Evolutionary conservation across 1,284 basidiomycete species (phyloP), one percentile per base, ranked within the genome.

Genomic region (Pterulicium gracile): DNA sequence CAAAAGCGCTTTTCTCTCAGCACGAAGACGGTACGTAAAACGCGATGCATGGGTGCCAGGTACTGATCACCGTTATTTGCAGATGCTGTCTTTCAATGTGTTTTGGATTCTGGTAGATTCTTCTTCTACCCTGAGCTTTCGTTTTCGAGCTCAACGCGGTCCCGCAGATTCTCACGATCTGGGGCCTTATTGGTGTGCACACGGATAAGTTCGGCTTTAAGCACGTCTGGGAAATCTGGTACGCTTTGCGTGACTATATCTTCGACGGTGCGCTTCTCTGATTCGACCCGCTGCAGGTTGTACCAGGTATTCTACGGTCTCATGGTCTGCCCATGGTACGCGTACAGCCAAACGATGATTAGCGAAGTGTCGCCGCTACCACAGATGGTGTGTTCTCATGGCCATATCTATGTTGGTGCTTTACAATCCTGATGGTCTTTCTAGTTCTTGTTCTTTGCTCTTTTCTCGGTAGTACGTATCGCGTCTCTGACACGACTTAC

Each of bases 321-420:
- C 27, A 72, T 85, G 69, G 82, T 88, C 3, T 88, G 87, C 54
- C 86, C 86, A 1, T 89, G 85, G 85, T 89, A 88, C 60, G 83
- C 87, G 23, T 83, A 86, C 55, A 79, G 80, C 58, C 83, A 88
- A 62, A 88, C 86, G 0, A 85, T 88, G 84, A 87, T 89, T 48
- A 83, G 79, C 55, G 85, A 89, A 55, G 85, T 89, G 4, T 82
- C 82, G 13, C 87, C 87, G 10, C 63, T 79, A 27, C 72, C 79
- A 13, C 81, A 82, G 59, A 84, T 82, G 81, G 13, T 79, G 59
- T 44, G 67, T 55, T 21, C 52, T 42, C 56, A 51, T 27, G 48
- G 54, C n/a, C 44, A 45, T 50, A 24, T 49, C 44, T 43, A 36
- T 27, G 2, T 42, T 15, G 13, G 34, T 21, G 46, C 15, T 14